Conservation (phyloP, 1,284 basidiomycete species). For the Chalciporus sp. region DNA sequence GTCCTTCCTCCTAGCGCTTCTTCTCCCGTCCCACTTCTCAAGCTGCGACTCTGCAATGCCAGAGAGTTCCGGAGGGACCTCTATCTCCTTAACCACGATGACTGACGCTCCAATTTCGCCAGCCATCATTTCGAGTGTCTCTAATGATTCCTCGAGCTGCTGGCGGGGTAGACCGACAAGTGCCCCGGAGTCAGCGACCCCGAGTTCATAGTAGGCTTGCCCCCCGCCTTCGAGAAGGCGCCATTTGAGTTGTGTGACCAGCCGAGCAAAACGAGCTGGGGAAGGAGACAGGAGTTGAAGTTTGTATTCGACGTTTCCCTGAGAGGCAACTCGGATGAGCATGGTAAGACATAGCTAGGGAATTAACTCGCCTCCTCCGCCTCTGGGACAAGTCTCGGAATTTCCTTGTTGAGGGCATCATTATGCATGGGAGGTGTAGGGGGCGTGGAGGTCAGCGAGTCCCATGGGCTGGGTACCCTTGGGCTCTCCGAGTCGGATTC, state of each 20-base stretch:
- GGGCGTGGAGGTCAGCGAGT: conserved; percentile 62
- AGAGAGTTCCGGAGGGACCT: conserved; percentile 60
- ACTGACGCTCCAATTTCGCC: conserved; percentile 89
- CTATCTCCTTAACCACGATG: conserved; percentile 84
- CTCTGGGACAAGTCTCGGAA: conserved; percentile 71
- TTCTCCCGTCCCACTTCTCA: conserved; percentile 31
- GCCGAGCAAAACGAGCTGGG: conserved; percentile 70
- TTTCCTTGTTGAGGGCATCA: conserved; percentile 1
- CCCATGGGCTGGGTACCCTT: conserved; percentile 79
- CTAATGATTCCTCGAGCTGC: conserved; percentile 79
- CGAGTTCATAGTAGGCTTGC: conserved; percentile 91
- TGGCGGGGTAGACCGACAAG: conserved; percentile 77
- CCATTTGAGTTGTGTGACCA: conserved; percentile 96
- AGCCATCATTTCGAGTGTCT: conserved; percentile 90
- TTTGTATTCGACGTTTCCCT: conserved; percentile 88
- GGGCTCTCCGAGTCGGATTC: conserved; percentile 78
- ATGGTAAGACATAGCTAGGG: background rate
- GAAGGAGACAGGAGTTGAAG: conserved; percentile 76
- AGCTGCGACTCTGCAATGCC: conserved; percentile 38
- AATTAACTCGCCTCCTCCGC: conserved; percentile 54
- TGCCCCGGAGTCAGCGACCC: conserved; percentile 84
- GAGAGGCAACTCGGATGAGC: conserved; percentile 8
- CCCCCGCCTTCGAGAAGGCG: conserved; percentile 89
- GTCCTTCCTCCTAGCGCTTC: conserved; percentile 25
- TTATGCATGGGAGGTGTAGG: conserved; percentile 34